Percentiles rank a stretch among this genome's conserved stretches.
Conservation (phyloP, 148 eudicot genomes). For the Persicaria tinctoria region DNA sequence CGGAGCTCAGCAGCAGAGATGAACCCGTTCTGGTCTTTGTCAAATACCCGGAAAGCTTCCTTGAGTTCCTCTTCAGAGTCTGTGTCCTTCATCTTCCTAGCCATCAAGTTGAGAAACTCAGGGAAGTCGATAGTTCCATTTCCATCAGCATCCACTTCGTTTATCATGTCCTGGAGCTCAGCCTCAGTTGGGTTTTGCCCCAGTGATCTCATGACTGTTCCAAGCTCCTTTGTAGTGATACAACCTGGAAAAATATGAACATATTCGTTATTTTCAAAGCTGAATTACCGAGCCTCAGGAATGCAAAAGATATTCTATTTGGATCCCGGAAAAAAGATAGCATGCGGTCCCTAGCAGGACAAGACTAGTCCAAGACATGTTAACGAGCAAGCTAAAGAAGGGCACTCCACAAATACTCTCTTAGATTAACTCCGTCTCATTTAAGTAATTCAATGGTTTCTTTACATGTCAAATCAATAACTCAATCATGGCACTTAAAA, state of each 20-base stretch:
- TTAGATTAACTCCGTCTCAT: no score
- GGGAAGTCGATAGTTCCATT: slow-evolving; percentile 78
- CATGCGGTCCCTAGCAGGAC: no score
- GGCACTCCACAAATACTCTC: no score
- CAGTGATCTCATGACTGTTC: slow-evolving; percentile 78
- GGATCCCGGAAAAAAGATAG: no score
- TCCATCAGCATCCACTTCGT: slow-evolving; percentile 66
- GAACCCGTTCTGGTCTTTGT: slow-evolving; percentile 81
- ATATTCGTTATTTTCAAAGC: neutral
- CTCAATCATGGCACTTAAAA: no score
- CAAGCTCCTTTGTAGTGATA: slow-evolving; percentile 84
- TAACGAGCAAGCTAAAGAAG: no score
- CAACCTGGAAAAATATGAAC: slow-evolving; percentile 36
- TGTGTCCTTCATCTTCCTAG: slow-evolving; percentile 75
- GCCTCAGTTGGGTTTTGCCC: slow-evolving; percentile 87
- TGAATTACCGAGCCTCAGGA: neutral
- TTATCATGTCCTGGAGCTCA: slow-evolving; percentile 77
- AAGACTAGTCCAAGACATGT: neutral
- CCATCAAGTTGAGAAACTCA: slow-evolving; percentile 73
- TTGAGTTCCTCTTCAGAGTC: slow-evolving; percentile 80
- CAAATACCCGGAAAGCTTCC: slow-evolving; percentile 77
- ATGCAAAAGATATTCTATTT: no score
- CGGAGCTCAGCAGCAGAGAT: slow-evolving; percentile 83
- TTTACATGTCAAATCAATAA: no score
- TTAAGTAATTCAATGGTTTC: no score